Conservation (phyloP, 2,329 filamentous ascomycete genomes). For the Scytalidium sp. region DNA sequence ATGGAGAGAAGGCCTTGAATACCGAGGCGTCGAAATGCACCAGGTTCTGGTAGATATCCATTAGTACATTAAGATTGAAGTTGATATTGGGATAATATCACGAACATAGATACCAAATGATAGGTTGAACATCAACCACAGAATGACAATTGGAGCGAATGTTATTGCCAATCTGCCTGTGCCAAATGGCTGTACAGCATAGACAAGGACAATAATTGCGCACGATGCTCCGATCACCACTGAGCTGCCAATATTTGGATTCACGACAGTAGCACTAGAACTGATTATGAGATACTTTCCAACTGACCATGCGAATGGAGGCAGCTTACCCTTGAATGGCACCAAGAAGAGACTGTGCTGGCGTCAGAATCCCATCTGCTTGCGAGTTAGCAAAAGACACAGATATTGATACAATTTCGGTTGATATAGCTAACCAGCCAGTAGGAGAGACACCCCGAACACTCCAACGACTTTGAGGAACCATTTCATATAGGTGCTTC, state of each 20-base stretch:
- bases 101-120: conserved; percentile 63
- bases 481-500: too few species aligned
- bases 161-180: conserved; percentile 55
- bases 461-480: conserved; percentile 63
- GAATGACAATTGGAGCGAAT: conserved; percentile 65
- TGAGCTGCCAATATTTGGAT: conserved; percentile 45
- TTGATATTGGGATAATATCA: too few species aligned
- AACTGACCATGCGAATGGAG: too few species aligned
- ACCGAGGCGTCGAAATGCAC: conserved; percentile 49
- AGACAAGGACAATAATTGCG: conserved; percentile 61
- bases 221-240: conserved; percentile 63
- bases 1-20: conserved; percentile 53
- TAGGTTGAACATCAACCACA: conserved; percentile 65
- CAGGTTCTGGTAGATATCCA: too few species aligned
- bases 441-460: conserved; percentile 50
- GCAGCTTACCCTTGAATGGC: conserved; percentile 70
- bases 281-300: conserved; percentile 63
- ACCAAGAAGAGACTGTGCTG: conserved; percentile 67
- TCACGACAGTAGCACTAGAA: conserved; percentile 57
- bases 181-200: conserved; percentile 63
- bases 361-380: conserved; percentile 62
- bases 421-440: background rate
- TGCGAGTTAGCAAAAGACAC: background rate
- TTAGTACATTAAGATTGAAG: too few species aligned
- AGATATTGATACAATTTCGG: too few species aligned